Conservation (phyloP, 441 rosid species). For the Arabidopsis lyrata region DNA sequence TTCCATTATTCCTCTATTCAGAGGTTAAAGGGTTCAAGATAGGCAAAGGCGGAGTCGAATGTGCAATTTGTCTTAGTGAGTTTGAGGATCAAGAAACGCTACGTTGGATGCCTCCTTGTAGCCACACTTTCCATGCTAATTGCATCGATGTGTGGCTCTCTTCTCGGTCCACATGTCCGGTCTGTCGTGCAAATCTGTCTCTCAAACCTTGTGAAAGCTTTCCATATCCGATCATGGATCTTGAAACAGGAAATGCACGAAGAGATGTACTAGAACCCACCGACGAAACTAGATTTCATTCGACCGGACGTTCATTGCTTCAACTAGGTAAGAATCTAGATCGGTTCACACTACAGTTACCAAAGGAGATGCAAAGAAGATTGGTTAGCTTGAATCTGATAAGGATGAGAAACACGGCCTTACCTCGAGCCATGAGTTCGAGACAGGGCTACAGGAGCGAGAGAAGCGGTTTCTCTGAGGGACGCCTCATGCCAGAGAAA, state of each 20-base stretch:
- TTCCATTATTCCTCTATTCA: constrained; percentile 59
- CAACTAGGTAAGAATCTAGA: no score
- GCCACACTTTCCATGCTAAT: constrained; percentile 56
- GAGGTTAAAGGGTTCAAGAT: constrained; percentile 59
- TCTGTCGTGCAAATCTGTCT: constrained; percentile 57
- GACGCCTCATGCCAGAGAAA: no score
- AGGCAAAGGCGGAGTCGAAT: constrained; percentile 61
- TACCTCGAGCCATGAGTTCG: no score
- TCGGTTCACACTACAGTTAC: no score
- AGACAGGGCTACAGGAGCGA: no score
- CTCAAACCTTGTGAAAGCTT: constrained; percentile 50
- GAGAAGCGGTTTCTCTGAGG: no score
- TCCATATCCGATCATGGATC: constrained; percentile 30
- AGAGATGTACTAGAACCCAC: constrained; percentile 25
- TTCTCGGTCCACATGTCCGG: constrained; percentile 60
- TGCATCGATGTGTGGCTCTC: constrained; percentile 69
- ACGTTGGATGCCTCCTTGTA: no score
- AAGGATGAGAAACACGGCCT: no score
- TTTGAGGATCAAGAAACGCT: constrained; percentile 66
- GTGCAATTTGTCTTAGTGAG: constrained; percentile 69
- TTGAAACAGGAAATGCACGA: constrained; percentile 25
- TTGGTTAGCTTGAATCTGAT: no score
- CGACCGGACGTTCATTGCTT: no score
- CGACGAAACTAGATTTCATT: background rate
- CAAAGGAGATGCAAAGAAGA: no score